Conservation (phyloP, 108 stramenopile genomes). For the Skeletonema grethae region DNA sequence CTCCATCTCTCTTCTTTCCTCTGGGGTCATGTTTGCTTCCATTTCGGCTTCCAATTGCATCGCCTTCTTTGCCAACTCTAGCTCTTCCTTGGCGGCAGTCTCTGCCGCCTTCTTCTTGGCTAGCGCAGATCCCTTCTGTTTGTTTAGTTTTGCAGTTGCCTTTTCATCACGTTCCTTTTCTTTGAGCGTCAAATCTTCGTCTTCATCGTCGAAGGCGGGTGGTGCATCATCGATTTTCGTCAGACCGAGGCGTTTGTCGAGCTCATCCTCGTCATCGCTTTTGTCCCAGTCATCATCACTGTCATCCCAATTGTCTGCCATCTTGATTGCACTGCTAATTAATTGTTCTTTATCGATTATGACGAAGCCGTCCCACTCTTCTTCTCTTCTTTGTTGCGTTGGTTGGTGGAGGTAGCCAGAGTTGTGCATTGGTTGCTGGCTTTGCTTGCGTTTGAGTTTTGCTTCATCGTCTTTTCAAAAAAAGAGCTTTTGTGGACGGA, state of each 20-base stretch:
- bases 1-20: conserved; percentile 65
- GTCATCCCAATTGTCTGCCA: conserved; percentile 86
- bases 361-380: neutral
- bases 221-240: conserved; percentile 43
- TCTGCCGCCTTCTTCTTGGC: conserved; percentile 78
- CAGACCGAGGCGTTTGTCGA: conserved; percentile 73
- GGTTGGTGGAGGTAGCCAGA: no score
- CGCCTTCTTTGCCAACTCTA: conserved; percentile 80
- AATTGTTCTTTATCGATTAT: neutral
- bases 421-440: no score
- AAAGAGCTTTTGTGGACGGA: no score
- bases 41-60: conserved; percentile 87
- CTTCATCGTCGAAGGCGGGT: conserved; percentile 82
- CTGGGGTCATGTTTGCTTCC: conserved; percentile 86
- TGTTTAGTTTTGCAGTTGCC: conserved; percentile 42
- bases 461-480: no score
- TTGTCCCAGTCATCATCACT: conserved; percentile 91
- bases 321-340: conserved; percentile 30
- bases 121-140: conserved; percentile 88
- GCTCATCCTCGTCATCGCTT: conserved; percentile 79
- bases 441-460: no score
- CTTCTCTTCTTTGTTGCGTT: no score
- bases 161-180: conserved; percentile 69
- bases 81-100: conserved; percentile 61
- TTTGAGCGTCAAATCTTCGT: conserved; percentile 84